Evolutionary conservation across 371 early-diverging fungal species (phyloP).

Genomic region (Paraphysoderma sedebokerense): DNA sequence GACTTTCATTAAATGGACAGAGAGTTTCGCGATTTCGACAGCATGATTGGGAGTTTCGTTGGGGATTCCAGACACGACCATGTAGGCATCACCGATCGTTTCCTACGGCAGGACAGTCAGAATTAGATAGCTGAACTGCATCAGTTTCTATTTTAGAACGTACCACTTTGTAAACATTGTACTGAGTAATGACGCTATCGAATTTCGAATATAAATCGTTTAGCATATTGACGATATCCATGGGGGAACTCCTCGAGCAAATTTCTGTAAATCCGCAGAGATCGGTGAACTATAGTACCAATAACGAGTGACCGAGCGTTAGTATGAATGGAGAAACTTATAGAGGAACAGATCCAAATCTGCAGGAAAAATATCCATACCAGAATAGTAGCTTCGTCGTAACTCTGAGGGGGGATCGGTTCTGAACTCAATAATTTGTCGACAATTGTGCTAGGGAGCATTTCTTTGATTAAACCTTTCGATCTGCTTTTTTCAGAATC

Average conservation of each 20-base stretch:
- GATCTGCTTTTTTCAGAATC: not conserved
- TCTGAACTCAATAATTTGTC: constrained; percentile 12
- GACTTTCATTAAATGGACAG: constrained; percentile 1
- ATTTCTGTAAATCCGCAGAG: constrained; percentile 15
- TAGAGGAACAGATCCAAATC: too few species aligned
- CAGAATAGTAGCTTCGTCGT: constrained; percentile 12
- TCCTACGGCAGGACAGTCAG: not conserved
- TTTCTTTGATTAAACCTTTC: constrained; percentile 12
- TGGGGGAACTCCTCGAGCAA: constrained; percentile 5
- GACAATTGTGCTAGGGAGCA: constrained; percentile 17
- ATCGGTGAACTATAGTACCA: too few species aligned
- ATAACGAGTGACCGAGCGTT: too few species aligned
- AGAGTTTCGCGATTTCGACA: constrained; percentile 11
- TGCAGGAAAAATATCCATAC: too few species aligned
- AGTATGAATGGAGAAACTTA: too few species aligned
- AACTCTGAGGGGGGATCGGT: constrained; percentile 9
- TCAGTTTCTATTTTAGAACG: too few species aligned
- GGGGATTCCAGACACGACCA: constrained; percentile 18
- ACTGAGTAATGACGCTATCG: constrained; percentile 13
- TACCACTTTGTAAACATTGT: constrained; percentile 22
- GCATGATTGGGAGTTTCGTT: constrained; percentile 11
- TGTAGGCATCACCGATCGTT: constrained; percentile 10
- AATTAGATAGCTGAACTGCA: not conserved
- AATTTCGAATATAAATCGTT: constrained; percentile 17
- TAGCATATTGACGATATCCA: constrained; percentile 10